A percentile compares a stretch with the other conserved stretches of the same genome.
These are phyloP conservation scores for Ophiostoma ips DNA, from an alignment of 2,329 filamentous ascomycete genomes.

Conservation along the genomic window DNA sequence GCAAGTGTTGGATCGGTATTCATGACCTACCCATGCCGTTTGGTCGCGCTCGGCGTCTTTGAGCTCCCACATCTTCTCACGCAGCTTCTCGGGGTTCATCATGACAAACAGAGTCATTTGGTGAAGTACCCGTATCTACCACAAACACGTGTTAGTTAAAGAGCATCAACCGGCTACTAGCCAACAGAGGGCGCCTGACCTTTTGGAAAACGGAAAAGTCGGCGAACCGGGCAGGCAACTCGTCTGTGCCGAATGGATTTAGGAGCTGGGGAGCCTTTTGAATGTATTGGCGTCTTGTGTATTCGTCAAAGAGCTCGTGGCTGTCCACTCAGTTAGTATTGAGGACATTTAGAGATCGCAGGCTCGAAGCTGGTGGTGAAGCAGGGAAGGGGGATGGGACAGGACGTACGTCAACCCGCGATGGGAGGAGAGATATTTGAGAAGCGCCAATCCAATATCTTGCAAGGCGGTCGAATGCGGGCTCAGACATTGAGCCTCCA, in stretches of 20 bases:
- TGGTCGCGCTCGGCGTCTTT: conserved; percentile 78
- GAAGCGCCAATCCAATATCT: conserved; percentile 70
- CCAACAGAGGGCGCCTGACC: conserved; percentile 25
- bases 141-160: neutral
- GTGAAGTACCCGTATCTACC: conserved; percentile 66
- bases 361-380: neutral
- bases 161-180: neutral
- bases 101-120: conserved; percentile 84
- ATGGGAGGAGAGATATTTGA: conserved; percentile 91
- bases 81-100: conserved; percentile 71
- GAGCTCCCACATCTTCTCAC: conserved; percentile 72
- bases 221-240: conserved; percentile 57
- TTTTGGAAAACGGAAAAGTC: conserved; percentile 75
- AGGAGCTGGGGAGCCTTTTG: conserved; percentile 56
- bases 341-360: neutral
- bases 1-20: neutral
- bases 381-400: conserved; percentile 1
- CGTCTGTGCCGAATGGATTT: conserved; percentile 76
- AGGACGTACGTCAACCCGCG: conserved; percentile 78
- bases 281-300: conserved; percentile 75
- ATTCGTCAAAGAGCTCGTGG: conserved; percentile 81
- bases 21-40: conserved; percentile 57
- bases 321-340: conserved; percentile 29
- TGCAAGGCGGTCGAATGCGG: conserved; percentile 60
- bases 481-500: conserved; percentile 80